Base-by-base conservation (phyloP, 345 rosid species). In the Iberis pinnata region DNA sequence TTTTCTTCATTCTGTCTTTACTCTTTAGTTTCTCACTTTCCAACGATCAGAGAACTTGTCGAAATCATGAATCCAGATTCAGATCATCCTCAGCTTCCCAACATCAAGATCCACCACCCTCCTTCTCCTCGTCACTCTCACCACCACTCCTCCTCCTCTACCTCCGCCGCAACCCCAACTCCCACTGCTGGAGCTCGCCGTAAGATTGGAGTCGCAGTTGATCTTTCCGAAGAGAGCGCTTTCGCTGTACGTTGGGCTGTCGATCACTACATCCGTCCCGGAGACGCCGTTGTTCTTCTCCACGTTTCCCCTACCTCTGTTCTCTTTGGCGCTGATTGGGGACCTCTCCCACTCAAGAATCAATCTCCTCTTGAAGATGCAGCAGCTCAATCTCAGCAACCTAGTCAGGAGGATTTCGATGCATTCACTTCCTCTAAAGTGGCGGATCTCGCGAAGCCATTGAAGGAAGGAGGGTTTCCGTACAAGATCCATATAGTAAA, bases 291-390 rank as follows among this genome's bases (percentile, higher is more conserved):
- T 59, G 66, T 92, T 66, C 86, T 92, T 55, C 83, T 90, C 77
- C 98, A 92, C 70, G 98, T 92, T 26, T 79, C 89, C 29, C 93
- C 98, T n/a, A 90, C 96, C 43, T 84, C 93, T 51, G 95, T 88
- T n/a, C 93, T 90, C 52, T 84, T 72, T 64, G 98, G 98, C 44
- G 98, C 98, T 49, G 98, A 90, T 56, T 90, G 98, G 96, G 98
- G 73, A 19, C 65, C 84, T 12, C 55, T 82, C 55, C 71, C 72
- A 40, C 60, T 72, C 18, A 72, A 56, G 11, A 63, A 12, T 12
- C 67, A 53, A 17, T 17, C 58, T 42, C 10, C 36, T 3, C 14
- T 10, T 1, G 43, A 56, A 41, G 64, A 53, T 45, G 43, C 43
- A 17, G 15, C 55, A 1, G 43, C 49, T 12, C 60, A 51, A 11